These are phyloP conservation scores for Paecilomyces fulvus DNA, from an alignment of 2,329 filamentous ascomycete species.

Conservation along the genomic window DNA sequence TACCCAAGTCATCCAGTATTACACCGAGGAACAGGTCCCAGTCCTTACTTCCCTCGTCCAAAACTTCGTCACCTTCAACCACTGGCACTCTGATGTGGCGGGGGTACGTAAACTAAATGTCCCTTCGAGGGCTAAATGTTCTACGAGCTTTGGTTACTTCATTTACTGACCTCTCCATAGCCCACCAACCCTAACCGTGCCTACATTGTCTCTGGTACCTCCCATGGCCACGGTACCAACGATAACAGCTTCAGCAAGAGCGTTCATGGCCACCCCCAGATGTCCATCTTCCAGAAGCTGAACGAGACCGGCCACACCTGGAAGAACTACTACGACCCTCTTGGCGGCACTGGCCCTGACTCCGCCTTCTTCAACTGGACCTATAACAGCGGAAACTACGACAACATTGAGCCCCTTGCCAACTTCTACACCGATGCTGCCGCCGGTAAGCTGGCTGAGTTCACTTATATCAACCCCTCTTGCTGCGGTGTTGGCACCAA, in stretches of 20 bases:
- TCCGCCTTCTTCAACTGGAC: constrained; percentile 39
- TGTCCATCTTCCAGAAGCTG: constrained; percentile 34
- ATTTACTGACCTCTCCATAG: neutral
- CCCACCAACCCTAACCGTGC: constrained; percentile 33
- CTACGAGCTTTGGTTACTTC: neutral
- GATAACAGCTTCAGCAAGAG: constrained; percentile 21
- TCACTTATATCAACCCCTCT: constrained; percentile 44
- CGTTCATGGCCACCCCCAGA: constrained; percentile 27
- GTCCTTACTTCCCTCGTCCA: constrained; percentile 34
- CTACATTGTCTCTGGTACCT: constrained; percentile 33
- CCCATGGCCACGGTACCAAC: constrained; percentile 31
- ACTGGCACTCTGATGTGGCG: constrained; percentile 35
- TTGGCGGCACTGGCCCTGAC: constrained; percentile 36
- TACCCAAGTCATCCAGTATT: constrained; percentile 38
- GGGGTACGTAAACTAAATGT: constrained; percentile 9
- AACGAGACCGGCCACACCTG: constrained; percentile 34
- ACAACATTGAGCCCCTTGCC: constrained; percentile 28
- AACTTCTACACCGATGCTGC: constrained; percentile 39
- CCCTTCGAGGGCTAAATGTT: neutral
- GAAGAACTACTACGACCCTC: constrained; percentile 42
- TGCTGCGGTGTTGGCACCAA: constrained; percentile 39
- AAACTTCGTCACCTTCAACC: constrained; percentile 38
- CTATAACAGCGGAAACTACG: constrained; percentile 23
- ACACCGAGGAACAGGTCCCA: constrained; percentile 33
- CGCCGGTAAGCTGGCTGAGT: constrained; percentile 35